A percentile compares a stretch with the other conserved stretches of the same genome.
These are phyloP conservation scores for Debaryomyces hansenii DNA, from an alignment of 805 yeast species.

Conservation along the genomic window DNA sequence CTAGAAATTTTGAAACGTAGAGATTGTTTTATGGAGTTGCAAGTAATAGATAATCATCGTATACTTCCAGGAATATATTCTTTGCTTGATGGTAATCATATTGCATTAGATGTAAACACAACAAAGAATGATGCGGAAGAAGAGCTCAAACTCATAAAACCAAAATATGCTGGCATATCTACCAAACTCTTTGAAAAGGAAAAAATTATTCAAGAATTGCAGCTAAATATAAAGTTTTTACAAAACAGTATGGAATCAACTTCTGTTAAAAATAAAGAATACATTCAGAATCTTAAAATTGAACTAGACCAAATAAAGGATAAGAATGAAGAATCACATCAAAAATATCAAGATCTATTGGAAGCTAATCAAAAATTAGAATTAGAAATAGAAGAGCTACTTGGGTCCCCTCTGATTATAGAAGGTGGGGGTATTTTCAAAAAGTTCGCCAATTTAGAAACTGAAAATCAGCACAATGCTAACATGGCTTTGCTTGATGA, in stretches of 20 bases:
- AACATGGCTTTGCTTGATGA: constrained; percentile 45
- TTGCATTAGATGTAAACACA: background rate
- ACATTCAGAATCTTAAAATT: constrained; percentile 15
- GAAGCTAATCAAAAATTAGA: constrained; percentile 20
- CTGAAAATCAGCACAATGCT: constrained; percentile 31
- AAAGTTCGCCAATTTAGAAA: constrained; percentile 29
- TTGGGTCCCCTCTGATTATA: constrained; percentile 16
- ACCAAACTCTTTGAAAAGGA: constrained; percentile 20
- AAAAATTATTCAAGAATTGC: constrained; percentile 39
- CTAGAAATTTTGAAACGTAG: background rate
- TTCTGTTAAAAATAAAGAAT: constrained; percentile 26
- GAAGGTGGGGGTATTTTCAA: constrained; percentile 17
- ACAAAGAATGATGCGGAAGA: constrained; percentile 1
- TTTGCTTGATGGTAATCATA: background rate
- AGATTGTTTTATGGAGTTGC: background rate
- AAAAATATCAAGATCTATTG: constrained; percentile 16
- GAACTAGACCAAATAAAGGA: constrained; percentile 14
- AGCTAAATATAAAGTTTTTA: constrained; percentile 45
- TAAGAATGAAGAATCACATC: constrained; percentile 16
- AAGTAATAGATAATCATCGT: background rate
- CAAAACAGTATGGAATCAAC: constrained; percentile 42
- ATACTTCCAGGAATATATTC: background rate
- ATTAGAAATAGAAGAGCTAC: constrained; percentile 24
- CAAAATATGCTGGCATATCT: constrained; percentile 2
- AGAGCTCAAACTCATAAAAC: constrained; percentile 1